Evolutionary conservation across 805 yeast genomes (phyloP).

Genomic region (Candida rishiriensis): DNA sequence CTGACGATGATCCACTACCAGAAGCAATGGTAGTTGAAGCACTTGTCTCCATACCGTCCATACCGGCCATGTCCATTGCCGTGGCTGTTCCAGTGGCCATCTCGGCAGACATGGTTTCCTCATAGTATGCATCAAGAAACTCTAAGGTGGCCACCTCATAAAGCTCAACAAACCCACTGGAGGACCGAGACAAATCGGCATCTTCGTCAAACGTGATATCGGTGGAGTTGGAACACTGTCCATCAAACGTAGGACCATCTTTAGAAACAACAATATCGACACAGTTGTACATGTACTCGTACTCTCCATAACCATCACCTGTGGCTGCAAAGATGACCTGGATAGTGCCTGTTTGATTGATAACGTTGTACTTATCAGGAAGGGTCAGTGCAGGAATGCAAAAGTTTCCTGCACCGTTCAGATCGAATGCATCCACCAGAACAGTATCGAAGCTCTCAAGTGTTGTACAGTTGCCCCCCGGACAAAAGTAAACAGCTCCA

Average conservation of each 20-base stretch:
- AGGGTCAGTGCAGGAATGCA: conserved; percentile 26
- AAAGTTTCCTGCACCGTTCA: conserved; percentile 20
- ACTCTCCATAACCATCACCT: conserved; percentile 13
- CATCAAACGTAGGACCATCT: conserved; percentile 23
- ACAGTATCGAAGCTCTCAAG: conserved; percentile 21
- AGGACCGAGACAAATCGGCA: conserved; percentile 2
- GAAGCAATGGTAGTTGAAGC: not conserved
- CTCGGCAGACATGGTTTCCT: conserved; percentile 4
- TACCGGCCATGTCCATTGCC: conserved; percentile 10
- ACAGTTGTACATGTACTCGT: conserved; percentile 27
- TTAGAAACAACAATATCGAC: conserved; percentile 24
- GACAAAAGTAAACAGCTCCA: conserved; percentile 27
- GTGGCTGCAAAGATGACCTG: conserved; percentile 24
- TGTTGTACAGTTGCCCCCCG: conserved; percentile 16
- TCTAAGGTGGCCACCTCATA: conserved; percentile 3
- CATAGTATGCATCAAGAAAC: conserved; percentile 7
- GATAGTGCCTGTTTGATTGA: conserved; percentile 24
- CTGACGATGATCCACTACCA: not conserved
- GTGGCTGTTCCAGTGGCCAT: conserved; percentile 1
- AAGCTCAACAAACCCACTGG: conserved; percentile 1
- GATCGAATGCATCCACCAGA: conserved; percentile 22
- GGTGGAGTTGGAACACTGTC: conserved; percentile 26
- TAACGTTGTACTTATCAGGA: conserved; percentile 18
- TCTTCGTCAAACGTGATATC: conserved; percentile 6
- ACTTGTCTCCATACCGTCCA: conserved; percentile 3